phyloP scores from a whole-genome alignment of 208 protist species.

The Wallacemonas sp. region DNA sequence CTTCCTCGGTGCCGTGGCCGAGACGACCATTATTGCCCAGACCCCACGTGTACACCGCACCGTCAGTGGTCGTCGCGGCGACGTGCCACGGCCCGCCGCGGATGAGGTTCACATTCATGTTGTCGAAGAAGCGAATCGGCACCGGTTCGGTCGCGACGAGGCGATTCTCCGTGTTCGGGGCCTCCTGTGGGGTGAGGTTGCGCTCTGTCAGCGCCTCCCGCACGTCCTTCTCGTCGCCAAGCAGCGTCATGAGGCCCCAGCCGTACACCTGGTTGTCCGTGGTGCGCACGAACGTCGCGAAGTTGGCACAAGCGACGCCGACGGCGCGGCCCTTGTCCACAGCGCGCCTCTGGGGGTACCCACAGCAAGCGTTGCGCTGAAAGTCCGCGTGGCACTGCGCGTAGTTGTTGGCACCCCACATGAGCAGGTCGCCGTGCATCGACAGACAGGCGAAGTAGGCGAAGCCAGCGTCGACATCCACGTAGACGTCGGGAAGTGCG shows the following conservation, averaged over 20 bases:
- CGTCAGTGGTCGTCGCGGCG: constrained; percentile 40
- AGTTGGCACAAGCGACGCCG: constrained; percentile 63
- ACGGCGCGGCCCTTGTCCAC: constrained; percentile 51
- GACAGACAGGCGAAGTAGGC: constrained; percentile 58
- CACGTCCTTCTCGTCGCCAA: constrained; percentile 45
- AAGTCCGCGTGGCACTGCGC: constrained; percentile 60
- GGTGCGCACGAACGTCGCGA: constrained; percentile 59
- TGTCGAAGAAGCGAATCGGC: constrained; percentile 23
- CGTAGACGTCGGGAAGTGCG: constrained; percentile 37
- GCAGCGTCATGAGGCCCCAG: constrained; percentile 63
- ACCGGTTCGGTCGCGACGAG: constrained; percentile 31
- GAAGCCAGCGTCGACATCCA: constrained; percentile 58
- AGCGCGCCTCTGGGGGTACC: constrained; percentile 38
- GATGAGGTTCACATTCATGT: constrained; percentile 35
- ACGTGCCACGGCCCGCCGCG: constrained; percentile 81
- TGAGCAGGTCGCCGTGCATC: constrained; percentile 45
- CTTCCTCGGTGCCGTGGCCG: constrained; percentile 64
- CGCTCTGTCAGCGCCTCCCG: constrained; percentile 7
- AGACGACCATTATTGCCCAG: constrained; percentile 75
- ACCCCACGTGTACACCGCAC: constrained; percentile 76
- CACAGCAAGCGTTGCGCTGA: constrained; percentile 38
- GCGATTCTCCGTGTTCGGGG: constrained; percentile 22
- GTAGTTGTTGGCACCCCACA: constrained; percentile 81
- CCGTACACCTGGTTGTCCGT: constrained; percentile 59
- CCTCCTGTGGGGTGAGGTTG: constrained; percentile 7